phyloP scores from a whole-genome alignment of 2,329 filamentous ascomycete species.

The Nakataea oryzae region DNA sequence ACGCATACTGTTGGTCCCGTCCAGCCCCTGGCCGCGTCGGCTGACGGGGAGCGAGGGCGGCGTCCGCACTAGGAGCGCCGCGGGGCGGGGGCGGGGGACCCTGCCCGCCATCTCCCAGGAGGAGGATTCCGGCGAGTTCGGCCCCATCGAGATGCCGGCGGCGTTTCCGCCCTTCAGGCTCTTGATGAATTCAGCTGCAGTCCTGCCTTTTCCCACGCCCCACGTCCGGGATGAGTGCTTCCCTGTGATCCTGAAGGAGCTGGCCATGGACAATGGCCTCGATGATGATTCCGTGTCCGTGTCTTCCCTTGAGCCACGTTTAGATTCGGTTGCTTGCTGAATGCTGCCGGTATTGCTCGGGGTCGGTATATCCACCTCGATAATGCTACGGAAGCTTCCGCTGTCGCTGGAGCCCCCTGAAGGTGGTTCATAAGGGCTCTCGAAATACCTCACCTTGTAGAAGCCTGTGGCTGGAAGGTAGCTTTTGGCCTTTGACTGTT shows the following conservation, averaged over 20 bases:
- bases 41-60: slow-evolving; percentile 1
- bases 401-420: slow-evolving; percentile 11
- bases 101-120: background rate
- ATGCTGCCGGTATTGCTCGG: slow-evolving; percentile 10
- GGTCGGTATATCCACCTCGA: slow-evolving; percentile 19
- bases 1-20: background rate
- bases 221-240: slow-evolving; percentile 1
- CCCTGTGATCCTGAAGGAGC: background rate
- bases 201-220: background rate
- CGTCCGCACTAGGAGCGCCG: background rate
- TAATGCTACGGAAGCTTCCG: slow-evolving; percentile 14
- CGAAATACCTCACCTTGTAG: slow-evolving; percentile 8
- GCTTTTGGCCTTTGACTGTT: slow-evolving; percentile 8
- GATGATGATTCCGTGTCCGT: slow-evolving; percentile 8
- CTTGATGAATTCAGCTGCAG: background rate
- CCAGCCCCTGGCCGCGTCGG: background rate
- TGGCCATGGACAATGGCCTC: background rate
- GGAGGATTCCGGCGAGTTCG: background rate
- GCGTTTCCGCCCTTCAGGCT: slow-evolving; percentile 4
- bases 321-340: slow-evolving; percentile 12
- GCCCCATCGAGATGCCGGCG: background rate
- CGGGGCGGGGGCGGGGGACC: background rate
- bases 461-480: slow-evolving; percentile 14
- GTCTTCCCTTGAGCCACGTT: background rate
- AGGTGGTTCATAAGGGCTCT: slow-evolving; percentile 7